Base-by-base conservation (phyloP, 176 grass and related monocot genomes). In the Tillandsia fasciculata region DNA sequence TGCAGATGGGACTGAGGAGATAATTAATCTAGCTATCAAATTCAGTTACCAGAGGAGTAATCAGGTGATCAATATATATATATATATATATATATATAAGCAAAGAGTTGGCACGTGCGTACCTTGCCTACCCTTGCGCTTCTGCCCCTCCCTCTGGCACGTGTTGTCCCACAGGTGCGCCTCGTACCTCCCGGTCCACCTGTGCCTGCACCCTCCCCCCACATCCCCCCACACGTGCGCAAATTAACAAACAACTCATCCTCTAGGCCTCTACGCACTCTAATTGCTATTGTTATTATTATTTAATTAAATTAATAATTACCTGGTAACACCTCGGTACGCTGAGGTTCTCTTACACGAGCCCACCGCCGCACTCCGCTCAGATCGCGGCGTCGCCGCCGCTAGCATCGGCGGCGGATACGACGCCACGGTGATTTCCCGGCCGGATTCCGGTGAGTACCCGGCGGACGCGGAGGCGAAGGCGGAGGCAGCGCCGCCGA, bases 91-190 rank as follows among this genome's bases (percentile, higher is more conserved):
- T 42, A 42, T 42, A 42, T 42, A 2, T 15, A 69, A 17, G 24
- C 5, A 10, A 64, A 13, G 3, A 49, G 11, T 24, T 65, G 28
- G 24, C 70, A 74, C 29, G 53, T 69, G 65, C 70, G 67, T 76
- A 94, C 90, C 90, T 94, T 94, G 90, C 17, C 86, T 84, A 2
- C 90, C 90, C 82, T 94, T 94, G 52, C 90, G 77, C 81, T 89
- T 92, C 78, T 92, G 90, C 59, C 85, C 90, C 23, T 92, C 85
- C 50, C 81, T 65, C 64, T 80, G 75, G 80, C 80, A 88, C 74
- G 90, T 88, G 90, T 92, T 92, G 74, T 92, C 90, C 90, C 90
- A 92, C n/a, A 92, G 86, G 70, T 92, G 90, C 73, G 90, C 90
- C 83, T 92, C 90, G 86, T 88, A 92, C 64, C 90, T 77, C 27